These are phyloP conservation scores for Neoarthrinium moseri DNA, from an alignment of 2,329 filamentous ascomycete species.

Conservation along the genomic window DNA sequence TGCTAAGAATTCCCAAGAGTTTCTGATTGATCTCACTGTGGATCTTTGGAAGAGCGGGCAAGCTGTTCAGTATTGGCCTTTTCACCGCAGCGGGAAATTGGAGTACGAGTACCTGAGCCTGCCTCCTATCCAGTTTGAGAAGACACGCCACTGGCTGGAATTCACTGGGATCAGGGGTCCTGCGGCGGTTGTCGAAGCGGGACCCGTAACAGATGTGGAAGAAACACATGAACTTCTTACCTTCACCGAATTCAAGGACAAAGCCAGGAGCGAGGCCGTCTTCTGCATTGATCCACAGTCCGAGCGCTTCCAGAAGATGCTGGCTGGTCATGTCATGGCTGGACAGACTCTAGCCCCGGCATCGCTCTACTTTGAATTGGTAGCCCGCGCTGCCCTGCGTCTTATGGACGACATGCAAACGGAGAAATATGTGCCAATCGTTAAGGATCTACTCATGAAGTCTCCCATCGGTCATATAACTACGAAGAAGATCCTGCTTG, in stretches of 20 bases:
- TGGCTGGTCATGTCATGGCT: slow-evolving; percentile 22
- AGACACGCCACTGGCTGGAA: slow-evolving; percentile 20
- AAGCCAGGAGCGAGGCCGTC: slow-evolving; percentile 5
- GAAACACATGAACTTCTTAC: slow-evolving; percentile 4
- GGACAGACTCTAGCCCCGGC: slow-evolving; percentile 24
- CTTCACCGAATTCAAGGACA: slow-evolving; percentile 12
- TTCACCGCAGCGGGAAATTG: slow-evolving; percentile 15
- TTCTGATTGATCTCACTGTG: background rate
- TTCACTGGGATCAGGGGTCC: background rate
- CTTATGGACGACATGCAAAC: slow-evolving; percentile 27
- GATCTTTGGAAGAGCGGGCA: slow-evolving; percentile 7
- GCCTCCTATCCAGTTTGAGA: slow-evolving; percentile 29
- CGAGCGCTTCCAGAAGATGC: slow-evolving; percentile 15
- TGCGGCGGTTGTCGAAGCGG: too few species aligned
- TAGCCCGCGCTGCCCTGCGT: slow-evolving; percentile 11
- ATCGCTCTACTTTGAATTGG: slow-evolving; percentile 26
- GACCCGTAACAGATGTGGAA: too few species aligned
- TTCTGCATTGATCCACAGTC: slow-evolving; percentile 16
- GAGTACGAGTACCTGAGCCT: slow-evolving; percentile 15
- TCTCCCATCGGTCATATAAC: slow-evolving; percentile 9
- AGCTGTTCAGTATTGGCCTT: slow-evolving; percentile 20
- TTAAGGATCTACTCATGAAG: slow-evolving; percentile 15
- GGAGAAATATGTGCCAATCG: slow-evolving; percentile 11
- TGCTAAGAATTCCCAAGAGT: background rate
- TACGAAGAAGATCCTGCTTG: slow-evolving; percentile 10